Percentiles rank a stretch among this genome's conserved stretches.
These are phyloP conservation scores for Rosellinia necatrix DNA, from an alignment of 2,329 filamentous ascomycete genomes.

Conservation along the genomic window DNA sequence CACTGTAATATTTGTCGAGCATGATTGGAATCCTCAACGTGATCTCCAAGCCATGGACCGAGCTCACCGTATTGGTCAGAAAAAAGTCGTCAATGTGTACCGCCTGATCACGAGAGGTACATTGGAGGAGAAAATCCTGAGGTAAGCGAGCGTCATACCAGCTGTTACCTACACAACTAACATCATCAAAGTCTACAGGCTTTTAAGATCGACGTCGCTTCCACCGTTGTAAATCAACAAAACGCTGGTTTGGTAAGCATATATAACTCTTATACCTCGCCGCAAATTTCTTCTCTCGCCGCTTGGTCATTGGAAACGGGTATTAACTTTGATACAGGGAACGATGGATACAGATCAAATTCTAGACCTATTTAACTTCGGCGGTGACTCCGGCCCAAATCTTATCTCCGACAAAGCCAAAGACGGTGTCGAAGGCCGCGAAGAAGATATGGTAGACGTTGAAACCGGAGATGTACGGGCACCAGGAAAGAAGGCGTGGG, in stretches of 20 bases:
- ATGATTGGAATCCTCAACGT: constrained; percentile 99
- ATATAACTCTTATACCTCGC: neutral
- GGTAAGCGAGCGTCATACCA: constrained; percentile 30
- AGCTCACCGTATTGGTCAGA: constrained; percentile 96
- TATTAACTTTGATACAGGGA: constrained; percentile 47
- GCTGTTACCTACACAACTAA: constrained; percentile 21
- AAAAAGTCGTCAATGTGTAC: constrained; percentile 99
- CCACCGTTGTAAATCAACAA: constrained; percentile 97
- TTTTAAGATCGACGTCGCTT: constrained; percentile 99
- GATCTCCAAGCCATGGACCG: constrained; percentile 99
- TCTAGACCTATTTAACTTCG: constrained; percentile 91
- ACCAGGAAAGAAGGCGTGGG: constrained; percentile 93
- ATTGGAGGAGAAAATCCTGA: constrained; percentile 97
- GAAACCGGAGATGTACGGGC: constrained; percentile 90
- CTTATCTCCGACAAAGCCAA: constrained; percentile 66
- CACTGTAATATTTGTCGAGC: constrained; percentile 98
- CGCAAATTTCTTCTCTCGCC: neutral
- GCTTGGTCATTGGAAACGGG: neutral
- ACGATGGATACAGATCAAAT: constrained; percentile 99
- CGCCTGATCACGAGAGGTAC: constrained; percentile 94
- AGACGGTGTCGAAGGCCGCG: constrained; percentile 63
- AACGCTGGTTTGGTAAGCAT: constrained; percentile 75
- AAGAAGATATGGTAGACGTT: constrained; percentile 89
- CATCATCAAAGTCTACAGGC: constrained; percentile 72
- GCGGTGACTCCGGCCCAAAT: constrained; percentile 75